These are phyloP conservation scores for Eucalyptus lansdowneana DNA, from an alignment of 345 rosid genomes.

Conservation along the genomic window DNA sequence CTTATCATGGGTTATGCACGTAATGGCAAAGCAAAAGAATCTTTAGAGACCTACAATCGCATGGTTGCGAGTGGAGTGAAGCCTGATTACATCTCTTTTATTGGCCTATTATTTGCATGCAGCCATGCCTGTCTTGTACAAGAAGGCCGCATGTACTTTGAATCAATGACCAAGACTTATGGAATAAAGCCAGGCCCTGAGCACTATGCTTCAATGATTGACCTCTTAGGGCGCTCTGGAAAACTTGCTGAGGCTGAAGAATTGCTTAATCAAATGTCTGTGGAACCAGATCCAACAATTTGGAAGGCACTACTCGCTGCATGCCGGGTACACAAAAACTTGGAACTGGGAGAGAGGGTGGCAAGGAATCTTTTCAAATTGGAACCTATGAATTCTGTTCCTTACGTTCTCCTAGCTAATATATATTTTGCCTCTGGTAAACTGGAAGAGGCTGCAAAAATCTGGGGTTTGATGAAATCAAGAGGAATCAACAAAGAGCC, in stretches of 20 bases:
- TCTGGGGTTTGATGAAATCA: constrained; percentile 65
- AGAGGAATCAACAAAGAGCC: constrained; percentile 69
- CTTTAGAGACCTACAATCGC: constrained; percentile 35
- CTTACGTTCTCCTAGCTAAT: constrained; percentile 64
- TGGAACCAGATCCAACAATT: constrained; percentile 68
- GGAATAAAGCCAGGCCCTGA: constrained; percentile 71
- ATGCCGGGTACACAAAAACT: constrained; percentile 56
- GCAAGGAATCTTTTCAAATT: constrained; percentile 54
- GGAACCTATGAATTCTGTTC: constrained; percentile 66
- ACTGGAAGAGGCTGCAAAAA: constrained; percentile 66
- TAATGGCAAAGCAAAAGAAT: constrained; percentile 72
- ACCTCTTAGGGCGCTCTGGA: constrained; percentile 78
- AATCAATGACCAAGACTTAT: constrained; percentile 47
- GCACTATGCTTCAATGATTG: constrained; percentile 91
- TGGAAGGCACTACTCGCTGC: constrained; percentile 81
- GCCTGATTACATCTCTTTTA: constrained; percentile 73
- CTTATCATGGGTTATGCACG: constrained; percentile 80
- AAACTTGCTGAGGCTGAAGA: constrained; percentile 52
- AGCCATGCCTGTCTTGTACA: constrained; percentile 73
- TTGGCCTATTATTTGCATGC: constrained; percentile 87
- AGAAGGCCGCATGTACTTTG: constrained; percentile 42
- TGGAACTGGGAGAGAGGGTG: constrained; percentile 70
- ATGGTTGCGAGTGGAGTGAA: constrained; percentile 53
- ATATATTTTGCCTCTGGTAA: constrained; percentile 60
- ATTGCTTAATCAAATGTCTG: constrained; percentile 51